Conservation (phyloP, 352 stramenopile genomes). For the Globisporangium ultimum region DNA sequence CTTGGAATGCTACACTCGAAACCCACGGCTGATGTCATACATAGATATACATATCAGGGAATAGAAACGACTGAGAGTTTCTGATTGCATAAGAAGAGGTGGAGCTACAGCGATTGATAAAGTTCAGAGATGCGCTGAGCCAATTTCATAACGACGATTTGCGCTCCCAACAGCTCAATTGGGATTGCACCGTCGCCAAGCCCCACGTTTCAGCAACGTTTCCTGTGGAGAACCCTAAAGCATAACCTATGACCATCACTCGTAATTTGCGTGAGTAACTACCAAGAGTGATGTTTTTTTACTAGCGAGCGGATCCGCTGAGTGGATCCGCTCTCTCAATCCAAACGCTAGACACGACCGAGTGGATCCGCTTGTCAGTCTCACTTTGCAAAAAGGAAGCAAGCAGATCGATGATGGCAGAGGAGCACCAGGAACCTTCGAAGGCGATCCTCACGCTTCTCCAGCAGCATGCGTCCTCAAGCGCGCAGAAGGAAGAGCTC, state of each 20-base stretch:
- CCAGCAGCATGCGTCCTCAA: constrained; percentile 11
- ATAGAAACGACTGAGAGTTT: too few relatives aligned
- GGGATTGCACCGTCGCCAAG: neutral
- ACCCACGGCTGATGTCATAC: too few relatives aligned
- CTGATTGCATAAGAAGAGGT: too few relatives aligned
- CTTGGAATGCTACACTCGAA: too few relatives aligned
- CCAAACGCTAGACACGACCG: too few relatives aligned
- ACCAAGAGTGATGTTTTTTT: neutral
- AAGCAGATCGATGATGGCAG: constrained; percentile 1
- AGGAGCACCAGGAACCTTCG: neutral
- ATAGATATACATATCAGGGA: too few relatives aligned
- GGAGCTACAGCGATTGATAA: too few relatives aligned
- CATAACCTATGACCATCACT: constrained; percentile 3
- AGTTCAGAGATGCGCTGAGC: too few relatives aligned
- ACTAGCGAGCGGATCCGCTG: neutral
- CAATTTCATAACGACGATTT: too few relatives aligned
- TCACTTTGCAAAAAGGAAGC: constrained; percentile 9
- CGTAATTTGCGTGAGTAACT: neutral
- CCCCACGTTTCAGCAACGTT: constrained; percentile 1
- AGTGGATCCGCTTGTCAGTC: neutral
- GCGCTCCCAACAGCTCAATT: too few relatives aligned
- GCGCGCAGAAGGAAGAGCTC: constrained; percentile 31
- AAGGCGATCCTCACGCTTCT: constrained; percentile 27
- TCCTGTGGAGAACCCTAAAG: neutral
- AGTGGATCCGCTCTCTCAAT: neutral